Evolutionary conservation across 73 alveolate genomes (phyloP), one percentile per base, ranked within the genome.

Genomic region (Paramecium bursaria): DNA sequence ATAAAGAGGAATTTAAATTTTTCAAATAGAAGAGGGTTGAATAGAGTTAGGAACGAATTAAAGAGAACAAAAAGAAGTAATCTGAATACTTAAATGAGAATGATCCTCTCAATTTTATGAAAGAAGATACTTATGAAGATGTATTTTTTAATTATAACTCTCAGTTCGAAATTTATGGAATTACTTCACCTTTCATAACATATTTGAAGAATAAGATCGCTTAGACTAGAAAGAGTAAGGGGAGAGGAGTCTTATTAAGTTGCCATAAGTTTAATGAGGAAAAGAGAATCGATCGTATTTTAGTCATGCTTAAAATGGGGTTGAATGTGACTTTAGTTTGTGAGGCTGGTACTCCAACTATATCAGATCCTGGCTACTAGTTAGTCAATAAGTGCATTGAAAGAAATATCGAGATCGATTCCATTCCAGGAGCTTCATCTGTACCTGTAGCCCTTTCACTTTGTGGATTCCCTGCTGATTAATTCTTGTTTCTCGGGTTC

Each of bases 321-420:
- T 48, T 94, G 39, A 91, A 85, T 67, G 91, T 91, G 3, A 95
- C 96, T 3, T 77, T 94, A 33, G 97, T 94, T 23, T 67, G 92
- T 30, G 98, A 94, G 86, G 98, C 98, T 27, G 98, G 98, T 23
- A 94, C 98, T n/a, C 98, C 98, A 17, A 86, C 96, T 3, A 92
- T 94, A 9, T 90, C 97, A 27, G 98, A 94, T 74, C 96, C 97
- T 4, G 98, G 98, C 0, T 94, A 86, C 48, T 79, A 76, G 75
- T 61, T 94, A 10, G 92, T 94, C 0, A 80, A 54, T 52, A 92
- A 86, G 73, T 92, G 95, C 5, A 50, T 74, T 30, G 86, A 87
- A 14, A 54, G 86, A 50, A 94, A 95, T 22, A 73, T 94, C 17
- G 48, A 90, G 23, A 86, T 94, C 19, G 96, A 92, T 48, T 82